These are phyloP conservation scores for Diospyros lotus DNA, from an alignment of 148 eudicot species.

Conservation along the genomic window DNA sequence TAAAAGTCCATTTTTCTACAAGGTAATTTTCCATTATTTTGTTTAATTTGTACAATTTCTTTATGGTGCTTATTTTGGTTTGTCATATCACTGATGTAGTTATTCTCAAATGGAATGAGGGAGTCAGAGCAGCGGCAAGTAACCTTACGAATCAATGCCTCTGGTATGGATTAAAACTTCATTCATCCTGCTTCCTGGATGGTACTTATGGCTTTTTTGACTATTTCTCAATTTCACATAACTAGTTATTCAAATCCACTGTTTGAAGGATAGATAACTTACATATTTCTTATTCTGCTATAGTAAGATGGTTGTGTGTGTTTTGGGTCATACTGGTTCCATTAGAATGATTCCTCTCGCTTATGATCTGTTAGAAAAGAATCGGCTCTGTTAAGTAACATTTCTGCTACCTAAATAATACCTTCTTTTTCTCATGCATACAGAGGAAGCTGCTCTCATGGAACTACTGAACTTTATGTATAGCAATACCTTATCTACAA, in stretches of 20 bases:
- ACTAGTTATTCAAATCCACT: background rate
- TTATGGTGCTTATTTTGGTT: no score
- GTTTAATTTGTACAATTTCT: background rate
- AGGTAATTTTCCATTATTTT: conserved; percentile 36
- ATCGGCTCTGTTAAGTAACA: background rate
- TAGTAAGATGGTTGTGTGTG: background rate
- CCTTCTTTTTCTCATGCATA: conserved; percentile 16
- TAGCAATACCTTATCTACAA: conserved; percentile 52
- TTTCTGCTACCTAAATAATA: background rate
- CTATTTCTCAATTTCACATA: background rate
- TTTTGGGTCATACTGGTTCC: conserved; percentile 3
- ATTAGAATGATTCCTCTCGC: background rate
- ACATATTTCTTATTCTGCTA: background rate
- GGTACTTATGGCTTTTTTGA: background rate
- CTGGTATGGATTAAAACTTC: conserved; percentile 49
- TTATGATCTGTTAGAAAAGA: conserved; percentile 5
- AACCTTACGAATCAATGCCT: conserved; percentile 76
- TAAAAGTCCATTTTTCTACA: conserved; percentile 93
- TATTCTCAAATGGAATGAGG: conserved; percentile 95
- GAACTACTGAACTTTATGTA: conserved; percentile 83
- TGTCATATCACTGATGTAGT: conserved; percentile 35
- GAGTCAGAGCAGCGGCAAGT: conserved; percentile 98
- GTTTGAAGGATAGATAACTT: background rate
- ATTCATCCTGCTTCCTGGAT: background rate
- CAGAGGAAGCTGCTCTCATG: conserved; percentile 85